Conservation (phyloP, 208 protist genomes). For the Leishmania gerbilli region DNA sequence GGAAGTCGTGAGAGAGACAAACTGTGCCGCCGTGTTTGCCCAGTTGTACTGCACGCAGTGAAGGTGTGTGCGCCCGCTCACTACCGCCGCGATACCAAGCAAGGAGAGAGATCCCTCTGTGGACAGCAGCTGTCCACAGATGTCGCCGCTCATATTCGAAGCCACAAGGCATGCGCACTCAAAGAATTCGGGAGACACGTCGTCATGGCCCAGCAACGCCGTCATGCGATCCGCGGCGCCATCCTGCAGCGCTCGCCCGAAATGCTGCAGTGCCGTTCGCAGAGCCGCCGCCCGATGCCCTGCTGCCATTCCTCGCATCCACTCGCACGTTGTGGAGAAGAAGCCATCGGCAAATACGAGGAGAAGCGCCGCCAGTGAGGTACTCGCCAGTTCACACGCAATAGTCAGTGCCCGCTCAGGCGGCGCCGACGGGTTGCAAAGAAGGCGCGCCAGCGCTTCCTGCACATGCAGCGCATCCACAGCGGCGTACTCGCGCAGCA, state of each 20-base stretch:
- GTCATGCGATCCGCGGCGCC: slow-evolving; percentile 13
- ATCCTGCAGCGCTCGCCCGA: slow-evolving; percentile 9
- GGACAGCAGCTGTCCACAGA: slow-evolving; percentile 7
- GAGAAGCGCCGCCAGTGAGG: slow-evolving; percentile 23
- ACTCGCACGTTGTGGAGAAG: slow-evolving; percentile 11
- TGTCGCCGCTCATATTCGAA: slow-evolving; percentile 2
- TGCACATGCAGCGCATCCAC: slow-evolving; percentile 13
- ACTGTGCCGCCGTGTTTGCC: not conserved
- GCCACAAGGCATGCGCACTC: slow-evolving; percentile 31
- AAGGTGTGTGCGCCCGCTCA: slow-evolving; percentile 16
- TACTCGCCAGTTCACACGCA: slow-evolving; percentile 23
- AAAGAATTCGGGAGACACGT: slow-evolving; percentile 32
- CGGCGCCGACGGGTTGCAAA: slow-evolving; percentile 6
- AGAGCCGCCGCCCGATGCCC: slow-evolving; percentile 9
- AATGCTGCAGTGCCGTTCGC: slow-evolving; percentile 15
- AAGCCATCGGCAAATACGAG: slow-evolving; percentile 27
- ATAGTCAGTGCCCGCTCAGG: slow-evolving; percentile 21
- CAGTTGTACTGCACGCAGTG: not conserved
- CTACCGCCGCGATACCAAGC: slow-evolving; percentile 23
- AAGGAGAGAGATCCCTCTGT: slow-evolving; percentile 3
- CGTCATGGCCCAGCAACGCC: slow-evolving; percentile 7
- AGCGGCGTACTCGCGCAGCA: slow-evolving; percentile 30
- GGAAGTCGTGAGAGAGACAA: slow-evolving; percentile 6
- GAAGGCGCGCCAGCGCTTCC: slow-evolving; percentile 16
- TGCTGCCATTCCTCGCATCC: slow-evolving; percentile 14